Base-by-base conservation (phyloP, 2,329 filamentous ascomycete species). In the Alternaria atra region DNA sequence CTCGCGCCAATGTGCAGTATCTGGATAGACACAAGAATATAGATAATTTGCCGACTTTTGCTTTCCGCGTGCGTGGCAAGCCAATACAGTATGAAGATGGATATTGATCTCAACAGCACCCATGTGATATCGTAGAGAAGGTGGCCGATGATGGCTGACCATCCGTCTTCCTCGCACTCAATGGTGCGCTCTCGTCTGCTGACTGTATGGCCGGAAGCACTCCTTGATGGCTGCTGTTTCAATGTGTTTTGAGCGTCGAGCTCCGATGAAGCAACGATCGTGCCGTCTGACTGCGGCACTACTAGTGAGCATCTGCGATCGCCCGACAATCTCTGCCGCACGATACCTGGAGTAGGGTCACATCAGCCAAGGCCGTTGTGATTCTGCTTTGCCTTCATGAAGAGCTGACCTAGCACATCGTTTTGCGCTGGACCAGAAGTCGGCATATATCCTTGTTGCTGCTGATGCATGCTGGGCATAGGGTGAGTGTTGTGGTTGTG, bases 401-500 rank as follows among this genome's bases (percentile, higher is more conserved):
- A 78, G 15, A 79, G 64, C 63, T 79, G 75, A 52, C 66, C 69
- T 17, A 79, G 68, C 43, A 76, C 68, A 52, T 77, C 73, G 43
- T 67, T 63, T 35, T 71, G 67, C 20, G 65, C 58, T 47, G 65
- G 61, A 20, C 65, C 68, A 42, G 70, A 65, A 56, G 72, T 42
- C 13, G 53, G 15, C 46, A 56, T 46, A 23, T 50, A 73, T 10
- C 15, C 52, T 13, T 65, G 63, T 8, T 67, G 65, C 9, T 85
- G 84, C 43, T 79, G 79, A 46, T 81, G 80, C 39, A 48, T 54
- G 44, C 55, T 27, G 12, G 58, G 55, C 47, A 52, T 55, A 9
- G 61, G 62, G 12, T 64, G 60, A 27, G 51, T 68, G 52, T 74
- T 78, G 70, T 85, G 84, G 46, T 79, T 79, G 50, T 81, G 80